A percentile compares a stretch with the other conserved stretches of the same genome.
Evolutionary conservation across 768 basidiomycete species (phyloP).

Genomic region (Omphalotus guepiniiformis): DNA sequence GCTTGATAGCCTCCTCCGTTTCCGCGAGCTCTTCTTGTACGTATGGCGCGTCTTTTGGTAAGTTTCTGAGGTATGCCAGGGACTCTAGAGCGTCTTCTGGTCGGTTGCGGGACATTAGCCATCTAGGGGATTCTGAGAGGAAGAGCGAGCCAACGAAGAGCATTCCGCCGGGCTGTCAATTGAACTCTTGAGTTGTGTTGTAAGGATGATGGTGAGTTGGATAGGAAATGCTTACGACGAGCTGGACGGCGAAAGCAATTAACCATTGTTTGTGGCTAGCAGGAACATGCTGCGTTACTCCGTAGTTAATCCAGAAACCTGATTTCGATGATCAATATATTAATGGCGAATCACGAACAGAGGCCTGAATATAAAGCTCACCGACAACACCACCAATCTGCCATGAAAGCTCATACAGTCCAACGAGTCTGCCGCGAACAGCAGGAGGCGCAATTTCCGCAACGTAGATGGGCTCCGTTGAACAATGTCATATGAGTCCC

Average conservation of each 20-base stretch:
- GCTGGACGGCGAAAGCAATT: slow-evolving; percentile 34
- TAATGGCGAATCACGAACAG: neutral
- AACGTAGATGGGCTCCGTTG: slow-evolving; percentile 32
- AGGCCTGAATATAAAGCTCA: slow-evolving; percentile 17
- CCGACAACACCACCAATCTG: slow-evolving; percentile 45
- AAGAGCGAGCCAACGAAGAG: slow-evolving; percentile 29
- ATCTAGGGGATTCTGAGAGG: slow-evolving; percentile 32
- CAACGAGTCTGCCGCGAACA: slow-evolving; percentile 44
- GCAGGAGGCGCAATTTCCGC: slow-evolving; percentile 42
- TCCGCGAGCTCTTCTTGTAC: slow-evolving; percentile 27
- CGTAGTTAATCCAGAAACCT: slow-evolving; percentile 37
- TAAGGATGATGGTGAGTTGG: neutral
- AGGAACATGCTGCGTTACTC: slow-evolving; percentile 25
- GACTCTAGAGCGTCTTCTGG: slow-evolving; percentile 26
- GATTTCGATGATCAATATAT: no score
- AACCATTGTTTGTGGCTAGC: slow-evolving; percentile 31
- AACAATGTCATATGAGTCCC: neutral
- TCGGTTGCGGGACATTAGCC: slow-evolving; percentile 34
- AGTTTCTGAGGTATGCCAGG: slow-evolving; percentile 28
- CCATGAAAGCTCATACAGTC: slow-evolving; percentile 45
- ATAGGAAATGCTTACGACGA: slow-evolving; percentile 22
- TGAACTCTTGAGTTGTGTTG: neutral
- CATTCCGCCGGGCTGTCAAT: slow-evolving; percentile 27
- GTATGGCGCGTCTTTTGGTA: slow-evolving; percentile 25
- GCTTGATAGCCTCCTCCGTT: slow-evolving; percentile 27